A percentile compares a stretch with the other conserved stretches of the same genome.
phyloP scores from a whole-genome alignment of 2,329 filamentous ascomycete genomes.

The Diplodia intermedia region DNA sequence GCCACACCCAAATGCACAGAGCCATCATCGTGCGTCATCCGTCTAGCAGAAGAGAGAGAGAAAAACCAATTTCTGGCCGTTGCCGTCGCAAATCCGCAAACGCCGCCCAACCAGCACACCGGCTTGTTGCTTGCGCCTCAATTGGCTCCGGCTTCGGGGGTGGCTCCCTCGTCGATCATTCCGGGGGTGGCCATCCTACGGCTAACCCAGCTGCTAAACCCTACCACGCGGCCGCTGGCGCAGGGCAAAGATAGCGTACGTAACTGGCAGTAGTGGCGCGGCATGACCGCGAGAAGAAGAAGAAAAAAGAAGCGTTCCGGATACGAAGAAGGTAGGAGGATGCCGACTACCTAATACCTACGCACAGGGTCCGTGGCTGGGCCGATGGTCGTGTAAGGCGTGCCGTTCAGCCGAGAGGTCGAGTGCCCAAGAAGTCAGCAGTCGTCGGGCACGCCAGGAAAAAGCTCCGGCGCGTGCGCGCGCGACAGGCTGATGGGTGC shows the following conservation, averaged over 20 bases:
- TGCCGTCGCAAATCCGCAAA: neutral
- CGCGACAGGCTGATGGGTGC: no score
- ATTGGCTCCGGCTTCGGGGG: conserved; percentile 19
- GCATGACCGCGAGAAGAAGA: no score
- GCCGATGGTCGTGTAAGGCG: neutral
- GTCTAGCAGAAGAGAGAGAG: neutral
- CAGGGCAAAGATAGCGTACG: conserved; percentile 3
- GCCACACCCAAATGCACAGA: neutral
- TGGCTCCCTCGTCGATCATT: conserved; percentile 25
- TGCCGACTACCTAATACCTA: no score
- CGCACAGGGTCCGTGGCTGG: neutral
- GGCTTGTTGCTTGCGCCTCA: neutral
- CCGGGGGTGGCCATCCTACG: conserved; percentile 17
- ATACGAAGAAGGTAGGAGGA: neutral
- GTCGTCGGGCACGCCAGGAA: neutral
- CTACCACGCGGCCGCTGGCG: neutral
- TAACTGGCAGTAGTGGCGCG: neutral
- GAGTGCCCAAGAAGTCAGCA: neutral
- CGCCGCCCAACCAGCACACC: neutral
- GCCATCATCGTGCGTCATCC: neutral
- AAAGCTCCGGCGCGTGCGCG: neutral
- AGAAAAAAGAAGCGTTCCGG: no score
- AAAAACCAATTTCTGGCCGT: neutral
- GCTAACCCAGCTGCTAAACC: neutral
- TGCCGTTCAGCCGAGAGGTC: neutral